Conservation (phyloP, 225 moss, liverwort and hornwort genomes). For the Physcomitrellopsis africana region DNA sequence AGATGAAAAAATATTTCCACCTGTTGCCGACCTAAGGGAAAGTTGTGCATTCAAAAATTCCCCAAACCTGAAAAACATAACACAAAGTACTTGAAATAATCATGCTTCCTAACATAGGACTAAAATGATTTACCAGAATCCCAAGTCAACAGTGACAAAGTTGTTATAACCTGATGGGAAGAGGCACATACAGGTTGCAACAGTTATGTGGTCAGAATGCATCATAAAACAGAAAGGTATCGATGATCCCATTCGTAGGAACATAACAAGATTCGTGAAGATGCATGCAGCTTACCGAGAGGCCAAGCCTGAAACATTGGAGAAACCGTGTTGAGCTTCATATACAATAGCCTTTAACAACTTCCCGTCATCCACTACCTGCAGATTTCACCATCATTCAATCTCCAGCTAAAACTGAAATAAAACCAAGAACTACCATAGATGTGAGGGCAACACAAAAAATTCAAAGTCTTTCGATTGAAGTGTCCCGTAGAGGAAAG, state of each 20-base stretch:
- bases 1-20: slow-evolving; percentile 51
- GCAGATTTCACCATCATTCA: slow-evolving; percentile 32
- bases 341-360: slow-evolving; percentile 88
- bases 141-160: slow-evolving; percentile 18
- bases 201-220: background rate
- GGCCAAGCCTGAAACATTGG: slow-evolving; percentile 79
- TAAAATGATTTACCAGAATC: slow-evolving; percentile 3
- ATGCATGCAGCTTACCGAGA: slow-evolving; percentile 64
- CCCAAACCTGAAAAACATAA: slow-evolving; percentile 79
- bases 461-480: slow-evolving; percentile 13
- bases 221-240: background rate
- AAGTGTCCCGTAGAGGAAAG: slow-evolving; percentile 17
- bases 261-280: slow-evolving; percentile 6
- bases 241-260: background rate
- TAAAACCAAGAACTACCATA: background rate
- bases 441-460: slow-evolving; percentile 12
- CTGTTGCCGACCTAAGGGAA: slow-evolving; percentile 50
- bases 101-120: slow-evolving; percentile 13
- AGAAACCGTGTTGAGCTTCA: slow-evolving; percentile 83
- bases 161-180: slow-evolving; percentile 11
- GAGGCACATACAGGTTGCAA: background rate
- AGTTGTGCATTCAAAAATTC: slow-evolving; percentile 88
- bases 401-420: slow-evolving; percentile 12
- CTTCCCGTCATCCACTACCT: slow-evolving; percentile 72
- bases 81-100: slow-evolving; percentile 20